Base-by-base conservation (phyloP, 352 stramenopile genomes). In the Peronospora destructor region DNA sequence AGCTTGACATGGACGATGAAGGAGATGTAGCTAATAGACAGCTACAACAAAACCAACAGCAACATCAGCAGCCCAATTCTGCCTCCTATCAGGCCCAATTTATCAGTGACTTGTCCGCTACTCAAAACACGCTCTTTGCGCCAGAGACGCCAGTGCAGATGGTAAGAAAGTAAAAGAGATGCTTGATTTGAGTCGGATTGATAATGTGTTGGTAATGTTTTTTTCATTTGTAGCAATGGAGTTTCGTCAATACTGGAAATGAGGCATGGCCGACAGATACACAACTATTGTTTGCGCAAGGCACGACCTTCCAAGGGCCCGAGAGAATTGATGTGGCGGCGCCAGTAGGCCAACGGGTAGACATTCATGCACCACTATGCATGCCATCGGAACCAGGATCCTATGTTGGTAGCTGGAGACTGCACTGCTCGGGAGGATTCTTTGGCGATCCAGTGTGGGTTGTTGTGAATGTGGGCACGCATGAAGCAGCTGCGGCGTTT, bases 361-460 rank as follows among this genome's bases (percentile, higher is more conserved):
- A 93, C 21, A 51, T 91, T 26, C 66, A 79, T 29, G 61, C 77
- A 12, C 30, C 59, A 11, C 51, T 89, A 34, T 68, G 62, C 35
- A 85, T 86, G 62, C 82, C 82, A 25, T 42, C 53, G 3, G 56
- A 71, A n/a, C 61, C 54, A 6, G 79, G 80, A 2, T 76, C 76
- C 10, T 86, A 85, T 30, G 77, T 80, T 34, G 80, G 77, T 6
- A 89, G 73, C 48, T 93, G 82, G 82, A 73, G 79, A 32, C 64
- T 93, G 37, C 69, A 76, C 42, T 74, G 70, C 29, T 59, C 78
- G 5, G 50, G 65, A 4, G 76, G 72, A 6, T 85, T 80, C 49
- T 90, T 93, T 37, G 80, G 79, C 11, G 79, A 93, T 12, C 77
- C 79, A 0, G 66, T 90, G 9, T 93, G 82, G 82, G 68, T 91